Base-by-base conservation (phyloP, 2,329 filamentous ascomycete genomes). In the Penicillium occitanis region DNA sequence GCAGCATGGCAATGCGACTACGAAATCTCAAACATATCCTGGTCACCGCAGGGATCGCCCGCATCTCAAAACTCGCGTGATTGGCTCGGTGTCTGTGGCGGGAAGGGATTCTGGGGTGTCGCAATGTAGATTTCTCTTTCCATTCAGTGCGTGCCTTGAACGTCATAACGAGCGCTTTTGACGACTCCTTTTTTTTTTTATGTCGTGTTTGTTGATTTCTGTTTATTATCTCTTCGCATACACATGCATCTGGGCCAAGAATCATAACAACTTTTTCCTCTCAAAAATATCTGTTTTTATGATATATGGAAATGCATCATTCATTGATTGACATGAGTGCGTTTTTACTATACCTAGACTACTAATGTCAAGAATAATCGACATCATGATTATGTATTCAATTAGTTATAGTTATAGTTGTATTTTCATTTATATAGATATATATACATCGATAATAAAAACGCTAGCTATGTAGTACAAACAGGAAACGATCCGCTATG, bases 21-120 rank as follows among this genome's bases (percentile, higher is more conserved):
- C 68, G 80, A 82, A 71, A 75, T 82, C 5, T 79, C 79, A 28
- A 82, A 82, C 69, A 74, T 82, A 63, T 82, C 79, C 67, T 82
- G 80, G 80, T 81, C 80, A 8, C 80, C 80, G 13, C 75, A 77
- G 53, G 75, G 74, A n/a, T 60, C 57, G 7, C 75, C 76, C n/a
- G 74, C 77, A 37, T 68, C 73, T 6, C 72, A 75, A 11, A 72
- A 75, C 14, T 71, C 75, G 11, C 75, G 76, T 13, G 77, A 80
- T 68, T 80, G 78, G 78, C 71, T 82, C 40, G 80, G 80, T 5
- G 79, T 82, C 22, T 81, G 79, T 66, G 80, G 79, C 28, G 80
- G 80, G 33, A 75, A 78, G 64, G 80, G 79, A 5, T 73, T 82
- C 40, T 82, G 80, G 76, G 79, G 79, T 5, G 80, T 82, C 58